Evolutionary conservation across 1,284 basidiomycete genomes (phyloP), one percentile per base, ranked within the genome.

Genomic region (Austroboletus rostrupii): DNA sequence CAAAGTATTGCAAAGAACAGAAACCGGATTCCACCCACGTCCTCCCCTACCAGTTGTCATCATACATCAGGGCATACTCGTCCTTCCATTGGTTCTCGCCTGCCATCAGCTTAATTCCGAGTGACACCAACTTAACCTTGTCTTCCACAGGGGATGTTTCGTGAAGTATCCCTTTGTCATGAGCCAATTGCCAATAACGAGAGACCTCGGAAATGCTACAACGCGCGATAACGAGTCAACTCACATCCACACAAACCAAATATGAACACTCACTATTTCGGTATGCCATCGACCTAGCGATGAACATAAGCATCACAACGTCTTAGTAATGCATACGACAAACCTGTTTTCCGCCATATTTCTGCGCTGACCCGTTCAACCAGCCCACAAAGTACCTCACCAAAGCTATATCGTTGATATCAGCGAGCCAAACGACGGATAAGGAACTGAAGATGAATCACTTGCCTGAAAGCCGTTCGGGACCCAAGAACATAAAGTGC

Each of bases 261-360:
- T 3, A 13, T 28, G 26, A 26, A 26, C 10, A 50, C 53, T 6
- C n/a, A 55, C 53, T 38, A 31, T 42, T 37, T 42, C 21, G 53
- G 53, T 20, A 42, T 29, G 13, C 42, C 53, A 21, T 54, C 53
- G 9, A 53, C 23, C 52, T 53, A 8, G 17, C 36, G 17, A 19
- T 8, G 17, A 37, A 17, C n/a, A 12, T 37, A 2, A 37, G 17
- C 17, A 19, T 5, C 36, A 19, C 5, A 8, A 19, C 36, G 17
- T 11, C 8, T 8, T 19, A 35, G n/a, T 35, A 35, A 35, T 35
- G 33, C 16, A 37, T 17, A 8, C 17, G 17, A 37, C 36, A 11
- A 17, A 57, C 55, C 46, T 58, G 57, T 35, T 56, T 57, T 5
- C 55, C 55, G 12, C 55, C 55, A 13, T 58, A 58, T 23, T 52